Evolutionary conservation across 1,284 basidiomycete species (phyloP).

Genomic region (Hymenochaete sp.): DNA sequence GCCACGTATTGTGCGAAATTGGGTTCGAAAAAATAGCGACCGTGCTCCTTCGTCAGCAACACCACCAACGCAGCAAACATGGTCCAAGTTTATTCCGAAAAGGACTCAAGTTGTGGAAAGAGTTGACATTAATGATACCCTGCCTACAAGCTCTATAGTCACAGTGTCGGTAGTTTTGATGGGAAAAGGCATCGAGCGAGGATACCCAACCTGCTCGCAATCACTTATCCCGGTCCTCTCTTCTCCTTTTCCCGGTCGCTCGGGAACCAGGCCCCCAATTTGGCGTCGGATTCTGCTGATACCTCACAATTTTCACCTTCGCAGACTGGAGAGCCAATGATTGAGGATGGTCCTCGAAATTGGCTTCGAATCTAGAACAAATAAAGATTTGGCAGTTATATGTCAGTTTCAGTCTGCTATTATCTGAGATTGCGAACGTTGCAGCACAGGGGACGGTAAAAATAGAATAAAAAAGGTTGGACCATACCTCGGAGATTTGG

Average conservation of each 20-base stretch:
- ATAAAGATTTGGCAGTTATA: constrained; percentile 12
- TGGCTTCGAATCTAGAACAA: constrained; percentile 47
- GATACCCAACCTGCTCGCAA: too few relatives aligned
- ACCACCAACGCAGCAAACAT: too few relatives aligned
- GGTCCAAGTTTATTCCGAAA: too few relatives aligned
- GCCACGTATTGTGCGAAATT: too few relatives aligned
- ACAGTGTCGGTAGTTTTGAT: too few relatives aligned
- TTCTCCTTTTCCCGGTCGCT: constrained; percentile 45
- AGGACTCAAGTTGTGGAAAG: too few relatives aligned
- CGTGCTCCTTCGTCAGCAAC: too few relatives aligned
- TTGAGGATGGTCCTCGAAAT: constrained; percentile 67
- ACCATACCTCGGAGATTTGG: constrained; percentile 57
- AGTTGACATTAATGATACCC: too few relatives aligned
- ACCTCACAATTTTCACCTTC: constrained; percentile 74
- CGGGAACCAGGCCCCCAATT: constrained; percentile 88
- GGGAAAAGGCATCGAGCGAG: too few relatives aligned
- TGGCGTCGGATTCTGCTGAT: constrained; percentile 84
- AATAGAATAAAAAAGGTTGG: background rate
- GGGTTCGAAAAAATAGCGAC: too few relatives aligned
- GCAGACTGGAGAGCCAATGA: constrained; percentile 45
- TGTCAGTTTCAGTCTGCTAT: constrained; percentile 17
- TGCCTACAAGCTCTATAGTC: background rate
- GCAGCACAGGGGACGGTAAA: constrained; percentile 1
- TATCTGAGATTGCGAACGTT: background rate
- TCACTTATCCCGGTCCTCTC: constrained; percentile 32